Evolutionary conservation across 2,329 filamentous ascomycete species (phyloP), one percentile per base, ranked within the genome.

Genomic region (Scedosporium dehoogii): DNA sequence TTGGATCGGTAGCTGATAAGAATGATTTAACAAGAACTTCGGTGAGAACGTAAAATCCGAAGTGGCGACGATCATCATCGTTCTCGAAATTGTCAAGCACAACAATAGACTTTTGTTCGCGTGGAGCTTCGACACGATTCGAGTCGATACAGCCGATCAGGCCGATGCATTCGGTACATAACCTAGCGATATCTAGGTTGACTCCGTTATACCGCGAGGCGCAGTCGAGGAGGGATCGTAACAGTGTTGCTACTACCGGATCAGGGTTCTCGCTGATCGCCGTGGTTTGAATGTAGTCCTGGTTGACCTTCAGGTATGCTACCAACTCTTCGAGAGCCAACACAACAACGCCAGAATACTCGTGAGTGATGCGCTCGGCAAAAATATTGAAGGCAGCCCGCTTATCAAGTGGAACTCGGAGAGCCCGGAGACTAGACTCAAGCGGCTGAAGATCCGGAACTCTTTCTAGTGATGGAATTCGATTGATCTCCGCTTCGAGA

Each of bases 21-120:
- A 99, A 99, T 0, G 92, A 89, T 64, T 92, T 92, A 27, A 97
- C 91, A 10, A 99, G 78, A 6, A 96, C 88, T 70, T 96, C 84
- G 69, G 96, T 88, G 16, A 99, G 80, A 57, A 96, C 81, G 69
- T 92, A 92, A 48, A 94, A 80, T 6, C 91, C 85, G 73, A 97
- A 99, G 65, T 94, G 86, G 16, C 91, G 87, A 0, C 88, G 90
- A 72, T 99, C 93, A 59, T 85, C 83, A 16, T 84, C 80, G 56
- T 84, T 83, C 55, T 88, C 84, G 69, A 99, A 97, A 71, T 99
- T 97, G 59, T 90, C 89, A 44, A 92, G 75, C 59, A 97, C 86
- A 25, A 97, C 84, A 61, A 97, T 89, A n/a, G 91, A 88, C 66
- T 84, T 86, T 67, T 91, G 88, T 68, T 90, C 88, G 63, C 90